Evolutionary conservation across 805 yeast species (phyloP).

Genomic region (Myxozyma kluyveri): DNA sequence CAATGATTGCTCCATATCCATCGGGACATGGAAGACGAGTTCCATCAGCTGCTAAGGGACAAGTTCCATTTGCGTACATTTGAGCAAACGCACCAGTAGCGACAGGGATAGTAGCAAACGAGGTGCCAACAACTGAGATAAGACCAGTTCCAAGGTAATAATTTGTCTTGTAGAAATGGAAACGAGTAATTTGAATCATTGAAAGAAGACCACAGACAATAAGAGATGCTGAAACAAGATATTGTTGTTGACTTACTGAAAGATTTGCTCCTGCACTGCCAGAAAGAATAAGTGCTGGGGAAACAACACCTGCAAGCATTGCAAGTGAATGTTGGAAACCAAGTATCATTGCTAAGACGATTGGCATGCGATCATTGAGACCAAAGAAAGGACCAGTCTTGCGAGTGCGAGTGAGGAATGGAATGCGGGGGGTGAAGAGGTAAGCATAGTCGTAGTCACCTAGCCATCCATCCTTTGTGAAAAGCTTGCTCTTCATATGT

Average conservation of each 20-base stretch:
- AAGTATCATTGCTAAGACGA: conserved; percentile 68
- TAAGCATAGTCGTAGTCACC: conserved; percentile 84
- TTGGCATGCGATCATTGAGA: conserved; percentile 73
- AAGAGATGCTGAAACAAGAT: conserved; percentile 67
- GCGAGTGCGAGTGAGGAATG: conserved; percentile 52
- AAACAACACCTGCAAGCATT: conserved; percentile 86
- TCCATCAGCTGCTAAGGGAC: conserved; percentile 66
- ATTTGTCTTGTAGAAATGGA: conserved; percentile 69
- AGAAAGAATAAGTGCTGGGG: conserved; percentile 78
- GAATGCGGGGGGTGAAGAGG: conserved; percentile 76
- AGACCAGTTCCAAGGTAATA: conserved; percentile 85
- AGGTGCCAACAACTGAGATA: conserved; percentile 85
- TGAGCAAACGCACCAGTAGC: conserved; percentile 71
- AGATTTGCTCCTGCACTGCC: conserved; percentile 55
- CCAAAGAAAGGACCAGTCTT: conserved; percentile 78
- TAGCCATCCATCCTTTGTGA: conserved; percentile 59
- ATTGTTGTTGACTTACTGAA: conserved; percentile 49
- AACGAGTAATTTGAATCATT: conserved; percentile 71
- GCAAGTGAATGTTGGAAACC: conserved; percentile 88
- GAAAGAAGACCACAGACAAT: conserved; percentile 73
- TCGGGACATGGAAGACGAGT: conserved; percentile 74
- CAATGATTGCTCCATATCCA: conserved; percentile 85
- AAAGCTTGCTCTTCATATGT: conserved; percentile 3
- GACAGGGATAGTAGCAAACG: conserved; percentile 83
- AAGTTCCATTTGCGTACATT: conserved; percentile 71